Evolutionary conservation across 129 eudicot species (phyloP), one percentile per base, ranked within the genome.

Genomic region (Artemisia tridentata): DNA sequence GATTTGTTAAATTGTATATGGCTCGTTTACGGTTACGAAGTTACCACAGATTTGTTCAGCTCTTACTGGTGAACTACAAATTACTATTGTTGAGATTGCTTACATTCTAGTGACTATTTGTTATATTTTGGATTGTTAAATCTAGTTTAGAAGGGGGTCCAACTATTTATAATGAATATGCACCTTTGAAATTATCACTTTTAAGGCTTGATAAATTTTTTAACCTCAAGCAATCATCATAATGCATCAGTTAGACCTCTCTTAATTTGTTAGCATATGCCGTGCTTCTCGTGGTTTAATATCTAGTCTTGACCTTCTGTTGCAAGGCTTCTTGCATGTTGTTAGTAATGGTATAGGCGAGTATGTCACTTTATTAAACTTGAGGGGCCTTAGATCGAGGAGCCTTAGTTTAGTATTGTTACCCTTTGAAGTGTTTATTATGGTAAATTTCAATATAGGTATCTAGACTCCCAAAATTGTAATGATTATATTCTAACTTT

Each of bases 161-260:
- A 56, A 56, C 15, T 41, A 16, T 54, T 69, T 29, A 10, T 13
- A 13, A 11, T 48, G 15, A 49, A 19, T 34, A 51, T 12, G n/a
- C 9, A 41, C 45, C 12, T 56, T 41, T 41, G 43, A 57, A 71
- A 57, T 46, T 18, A 71, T 21, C 69, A 72, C 25, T 60, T 27
- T 27, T 58, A 48, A 49, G 15, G 4, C 11, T 57, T 58, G 18
- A 23, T 56, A 0, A 61, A 43, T 2, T 16, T 15, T 41, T 11
- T 18, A 1, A 57, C 14, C 63, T 57, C 15, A 3, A 57, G 63
- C 23, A 12, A 20, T 13, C 7, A 19, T 20, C 14, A 23, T 23
- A 58, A 23, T 58, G 38, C 41, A 11, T 12, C 0, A 34, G 14
- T 58, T 18, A 23, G 64, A 58, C 23, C n/a, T 23, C 9, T 34